Evolutionary conservation across 1,284 basidiomycete species (phyloP).

Genomic region (Ceratobasidium sp.): DNA sequence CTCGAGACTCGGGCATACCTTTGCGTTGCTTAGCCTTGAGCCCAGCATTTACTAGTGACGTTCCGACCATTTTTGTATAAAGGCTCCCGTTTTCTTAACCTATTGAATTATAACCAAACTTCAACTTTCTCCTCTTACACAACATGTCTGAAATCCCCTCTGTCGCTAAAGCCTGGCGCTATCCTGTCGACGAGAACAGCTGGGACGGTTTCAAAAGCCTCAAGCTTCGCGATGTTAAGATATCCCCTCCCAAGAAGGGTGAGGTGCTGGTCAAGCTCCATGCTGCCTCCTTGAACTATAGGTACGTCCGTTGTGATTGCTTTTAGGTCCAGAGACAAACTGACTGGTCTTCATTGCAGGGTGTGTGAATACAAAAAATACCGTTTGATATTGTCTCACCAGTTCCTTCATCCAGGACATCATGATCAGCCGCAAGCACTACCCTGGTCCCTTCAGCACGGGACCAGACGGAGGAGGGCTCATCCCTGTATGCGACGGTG

Average conservation of each 20-base stretch:
- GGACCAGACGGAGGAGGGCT: conserved; percentile 27
- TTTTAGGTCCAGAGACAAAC: background rate
- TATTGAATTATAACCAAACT: too few relatives aligned
- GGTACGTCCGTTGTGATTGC: background rate
- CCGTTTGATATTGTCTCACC: background rate
- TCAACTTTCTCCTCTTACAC: background rate
- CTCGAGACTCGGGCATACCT: too few relatives aligned
- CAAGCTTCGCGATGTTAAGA: conserved; percentile 7
- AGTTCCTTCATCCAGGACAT: conserved; percentile 7
- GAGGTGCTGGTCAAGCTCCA: conserved; percentile 29
- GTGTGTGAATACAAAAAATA: background rate
- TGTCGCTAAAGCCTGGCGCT: conserved; percentile 21
- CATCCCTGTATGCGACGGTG: conserved; percentile 69
- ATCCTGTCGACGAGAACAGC: conserved; percentile 13
- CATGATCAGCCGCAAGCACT: background rate
- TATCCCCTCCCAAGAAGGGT: conserved; percentile 15
- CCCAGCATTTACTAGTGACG: too few relatives aligned
- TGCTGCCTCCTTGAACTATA: conserved; percentile 20
- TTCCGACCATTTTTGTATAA: too few relatives aligned
- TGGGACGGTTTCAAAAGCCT: conserved; percentile 21
- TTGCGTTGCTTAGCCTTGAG: too few relatives aligned
- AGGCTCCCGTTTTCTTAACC: too few relatives aligned
- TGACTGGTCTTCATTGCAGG: background rate
- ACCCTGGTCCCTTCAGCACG: conserved; percentile 5
- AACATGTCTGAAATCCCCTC: conserved; percentile 13